These are phyloP conservation scores for Catunica adiposa DNA, from an alignment of 2,329 filamentous ascomycete genomes.

Conservation along the genomic window DNA sequence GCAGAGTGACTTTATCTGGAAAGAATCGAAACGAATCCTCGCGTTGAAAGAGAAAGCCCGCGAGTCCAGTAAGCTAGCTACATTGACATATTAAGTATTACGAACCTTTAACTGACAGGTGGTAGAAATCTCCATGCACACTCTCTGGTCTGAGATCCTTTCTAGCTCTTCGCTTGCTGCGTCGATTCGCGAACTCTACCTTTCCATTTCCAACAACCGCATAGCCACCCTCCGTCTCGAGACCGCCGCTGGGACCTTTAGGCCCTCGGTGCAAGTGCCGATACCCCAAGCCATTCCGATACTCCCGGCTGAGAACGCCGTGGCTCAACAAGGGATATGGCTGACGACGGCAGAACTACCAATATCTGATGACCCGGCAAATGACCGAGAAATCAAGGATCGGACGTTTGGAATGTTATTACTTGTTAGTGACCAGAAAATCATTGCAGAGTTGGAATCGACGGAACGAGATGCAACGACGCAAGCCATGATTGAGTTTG, in stretches of 20 bases:
- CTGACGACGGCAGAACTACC: constrained; percentile 73
- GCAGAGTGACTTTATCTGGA: constrained; percentile 77
- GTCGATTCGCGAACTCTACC: constrained; percentile 68
- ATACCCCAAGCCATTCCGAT: constrained; percentile 55
- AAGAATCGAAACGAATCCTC: constrained; percentile 71
- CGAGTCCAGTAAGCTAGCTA: constrained; percentile 39
- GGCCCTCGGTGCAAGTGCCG: constrained; percentile 48
- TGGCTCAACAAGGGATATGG: constrained; percentile 60
- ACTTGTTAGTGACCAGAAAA: constrained; percentile 63
- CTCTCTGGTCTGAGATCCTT: constrained; percentile 54
- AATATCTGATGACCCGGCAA: constrained; percentile 45
- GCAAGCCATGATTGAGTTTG: constrained; percentile 64
- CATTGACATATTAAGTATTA: background rate
- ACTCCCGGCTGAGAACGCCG: constrained; percentile 51
- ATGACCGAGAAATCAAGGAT: constrained; percentile 54
- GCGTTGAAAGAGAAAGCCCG: constrained; percentile 66
- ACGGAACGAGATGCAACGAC: constrained; percentile 61
- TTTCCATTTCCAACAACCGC: constrained; percentile 64
- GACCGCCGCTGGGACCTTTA: constrained; percentile 39
- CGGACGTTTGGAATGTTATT: constrained; percentile 78
- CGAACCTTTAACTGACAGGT: background rate
- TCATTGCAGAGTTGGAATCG: constrained; percentile 60
- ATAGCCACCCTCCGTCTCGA: constrained; percentile 73
- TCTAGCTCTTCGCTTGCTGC: constrained; percentile 61
- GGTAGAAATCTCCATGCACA: constrained; percentile 41